phyloP scores from a whole-genome alignment of 768 basidiomycete species.

The Aureoboletus auriporus region DNA sequence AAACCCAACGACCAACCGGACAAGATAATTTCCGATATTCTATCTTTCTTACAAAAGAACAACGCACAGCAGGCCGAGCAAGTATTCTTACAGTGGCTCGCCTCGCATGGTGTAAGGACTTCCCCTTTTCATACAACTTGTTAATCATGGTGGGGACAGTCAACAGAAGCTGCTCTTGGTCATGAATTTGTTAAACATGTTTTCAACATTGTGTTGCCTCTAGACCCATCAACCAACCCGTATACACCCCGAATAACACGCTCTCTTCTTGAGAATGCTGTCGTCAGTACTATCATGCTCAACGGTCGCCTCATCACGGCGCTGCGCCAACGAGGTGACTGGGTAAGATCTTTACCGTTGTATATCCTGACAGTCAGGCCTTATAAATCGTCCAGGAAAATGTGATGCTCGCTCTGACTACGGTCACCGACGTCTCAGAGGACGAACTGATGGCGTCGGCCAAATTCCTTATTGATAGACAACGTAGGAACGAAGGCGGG shows the following conservation, averaged over 20 bases:
- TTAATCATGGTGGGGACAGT: slow-evolving; percentile 12
- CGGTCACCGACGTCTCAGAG: slow-evolving; percentile 64
- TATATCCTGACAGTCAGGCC: neutral
- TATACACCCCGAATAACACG: slow-evolving; percentile 57
- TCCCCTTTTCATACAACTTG: neutral
- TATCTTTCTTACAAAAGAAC: slow-evolving; percentile 38
- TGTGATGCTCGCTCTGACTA: slow-evolving; percentile 48
- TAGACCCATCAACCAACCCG: slow-evolving; percentile 31
- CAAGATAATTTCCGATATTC: slow-evolving; percentile 38
- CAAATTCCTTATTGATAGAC: slow-evolving; percentile 37
- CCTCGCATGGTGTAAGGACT: slow-evolving; percentile 29
- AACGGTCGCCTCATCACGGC: slow-evolving; percentile 52
- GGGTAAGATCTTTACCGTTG: slow-evolving; percentile 43
- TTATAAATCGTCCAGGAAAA: slow-evolving; percentile 23
- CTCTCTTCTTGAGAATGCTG: slow-evolving; percentile 52
- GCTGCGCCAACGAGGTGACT: slow-evolving; percentile 56
- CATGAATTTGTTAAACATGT: slow-evolving; percentile 61
- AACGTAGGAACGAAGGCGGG: slow-evolving; percentile 26
- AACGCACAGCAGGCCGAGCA: slow-evolving; percentile 50
- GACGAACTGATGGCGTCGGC: slow-evolving; percentile 56
- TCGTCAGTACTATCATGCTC: slow-evolving; percentile 61
- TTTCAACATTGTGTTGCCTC: slow-evolving; percentile 46
- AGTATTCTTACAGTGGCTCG: slow-evolving; percentile 61
- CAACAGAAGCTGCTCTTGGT: slow-evolving; percentile 20
- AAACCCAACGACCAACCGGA: slow-evolving; percentile 16